Evolutionary conservation across 768 basidiomycete species (phyloP), one percentile per base, ranked within the genome.

Genomic region (Kwoniella europaea): DNA sequence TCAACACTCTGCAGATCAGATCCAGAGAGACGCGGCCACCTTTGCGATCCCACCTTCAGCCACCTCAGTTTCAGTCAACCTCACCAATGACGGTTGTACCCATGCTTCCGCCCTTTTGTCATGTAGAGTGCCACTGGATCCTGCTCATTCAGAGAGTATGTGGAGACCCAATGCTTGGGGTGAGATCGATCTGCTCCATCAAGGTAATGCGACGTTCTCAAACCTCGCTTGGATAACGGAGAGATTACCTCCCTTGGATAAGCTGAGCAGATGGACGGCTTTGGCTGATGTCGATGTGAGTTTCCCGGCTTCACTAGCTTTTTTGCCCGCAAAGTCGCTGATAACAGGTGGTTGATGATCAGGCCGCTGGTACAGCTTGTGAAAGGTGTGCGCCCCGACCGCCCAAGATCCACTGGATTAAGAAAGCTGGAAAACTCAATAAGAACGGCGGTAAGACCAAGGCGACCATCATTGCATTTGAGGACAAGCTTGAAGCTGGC

Each of bases 211-310:
- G 12, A 90, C 89, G 1, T 96, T 94, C 86, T 89, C 88, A 71
- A 86, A 90, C 4, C 80, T 96, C 16, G 91, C 93, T 2, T 98
- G 95, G 94, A 84, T 97, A 20, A 85, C 93, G 24, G 92, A 94
- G 79, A 89, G 93, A 61, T 87, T 95, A 71, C 89, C 91, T 13
- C 88, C 90, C 68, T 88, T 93, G 67, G 88, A 91, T 24, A 89
- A 88, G 46, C 85, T 87, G 68, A 88, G 91, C 75, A 85, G 84
- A 29, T 98, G 95, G 95, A 90, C 91, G 67, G 71, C 80, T 1
- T 84, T 90, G 41, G 84, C 86, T 2, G 74, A 86, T 4, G 83
- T 85, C 0, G 85, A 86, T 3, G 84, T 67, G 87, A 79, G 78
- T 76, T 3, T 1, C 10, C 16, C 29, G 12, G 20, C 2, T 52